Evolutionary conservation across 2,329 filamentous ascomycete genomes (phyloP).

Genomic region (Colletotrichum sp.): DNA sequence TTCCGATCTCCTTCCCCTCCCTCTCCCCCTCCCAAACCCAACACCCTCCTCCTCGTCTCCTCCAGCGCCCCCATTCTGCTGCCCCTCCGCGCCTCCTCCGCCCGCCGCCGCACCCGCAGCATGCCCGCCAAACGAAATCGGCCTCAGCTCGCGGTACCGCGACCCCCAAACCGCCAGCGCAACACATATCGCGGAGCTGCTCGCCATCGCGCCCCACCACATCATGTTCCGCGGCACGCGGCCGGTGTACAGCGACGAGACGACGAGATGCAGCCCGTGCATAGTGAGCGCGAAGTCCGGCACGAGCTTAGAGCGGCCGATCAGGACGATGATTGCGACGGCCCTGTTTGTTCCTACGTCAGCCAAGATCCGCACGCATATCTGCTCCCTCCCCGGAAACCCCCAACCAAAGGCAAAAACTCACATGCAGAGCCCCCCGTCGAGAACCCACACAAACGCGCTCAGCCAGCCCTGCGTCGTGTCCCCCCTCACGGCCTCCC

Average conservation of each 20-base stretch:
- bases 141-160: slow-evolving; percentile 85
- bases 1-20: slow-evolving; percentile 56
- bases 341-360: slow-evolving; percentile 58
- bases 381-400: background rate
- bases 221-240: slow-evolving; percentile 77
- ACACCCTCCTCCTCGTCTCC: slow-evolving; percentile 47
- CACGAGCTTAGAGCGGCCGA: slow-evolving; percentile 90
- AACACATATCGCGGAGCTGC: slow-evolving; percentile 49
- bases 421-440: slow-evolving; percentile 59
- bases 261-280: slow-evolving; percentile 80
- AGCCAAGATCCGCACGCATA: background rate
- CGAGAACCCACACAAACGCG: slow-evolving; percentile 62
- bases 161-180: slow-evolving; percentile 88
- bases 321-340: slow-evolving; percentile 80
- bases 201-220: slow-evolving; percentile 77
- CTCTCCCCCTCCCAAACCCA: slow-evolving; percentile 55
- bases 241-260: slow-evolving; percentile 80
- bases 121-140: slow-evolving; percentile 82
- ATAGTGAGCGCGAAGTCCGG: slow-evolving; percentile 93
- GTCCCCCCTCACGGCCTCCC: slow-evolving; percentile 64
- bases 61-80: slow-evolving; percentile 6
- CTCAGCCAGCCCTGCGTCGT: slow-evolving; percentile 67
- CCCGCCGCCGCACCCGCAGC: slow-evolving; percentile 32
- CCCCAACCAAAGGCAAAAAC: slow-evolving; percentile 22
- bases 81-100: slow-evolving; percentile 25